Evolutionary conservation across 2,329 filamentous ascomycete genomes (phyloP).

Genomic region (Fusarium miscanthi): DNA sequence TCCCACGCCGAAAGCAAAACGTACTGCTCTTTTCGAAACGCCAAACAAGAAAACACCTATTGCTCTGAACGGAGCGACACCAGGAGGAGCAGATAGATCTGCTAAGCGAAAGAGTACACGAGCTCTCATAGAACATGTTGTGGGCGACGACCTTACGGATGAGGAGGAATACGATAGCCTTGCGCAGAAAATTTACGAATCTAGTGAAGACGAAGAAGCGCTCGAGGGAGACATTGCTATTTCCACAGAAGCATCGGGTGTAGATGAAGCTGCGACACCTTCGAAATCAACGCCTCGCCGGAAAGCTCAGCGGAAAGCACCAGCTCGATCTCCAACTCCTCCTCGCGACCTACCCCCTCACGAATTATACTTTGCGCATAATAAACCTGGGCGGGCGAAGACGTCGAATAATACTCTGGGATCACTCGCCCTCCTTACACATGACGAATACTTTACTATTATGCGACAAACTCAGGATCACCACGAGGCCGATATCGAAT

Average conservation of each 20-base stretch:
- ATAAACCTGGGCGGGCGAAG: slow-evolving; percentile 81
- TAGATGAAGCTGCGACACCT: slow-evolving; percentile 55
- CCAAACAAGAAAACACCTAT: slow-evolving; percentile 50
- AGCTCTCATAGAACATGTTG: slow-evolving; percentile 77
- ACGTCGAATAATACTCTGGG: slow-evolving; percentile 89
- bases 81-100: slow-evolving; percentile 83
- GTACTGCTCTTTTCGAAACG: slow-evolving; percentile 51
- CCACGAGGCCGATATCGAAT: slow-evolving; percentile 76
- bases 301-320: slow-evolving; percentile 45
- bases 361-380: slow-evolving; percentile 94
- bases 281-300: slow-evolving; percentile 56
- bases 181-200: slow-evolving; percentile 74
- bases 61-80: slow-evolving; percentile 61
- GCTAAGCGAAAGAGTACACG: slow-evolving; percentile 87
- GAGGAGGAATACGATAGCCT: slow-evolving; percentile 79
- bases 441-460: slow-evolving; percentile 87
- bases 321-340: slow-evolving; percentile 75
- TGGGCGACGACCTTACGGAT: slow-evolving; percentile 72
- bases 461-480: slow-evolving; percentile 73
- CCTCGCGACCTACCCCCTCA: slow-evolving; percentile 85
- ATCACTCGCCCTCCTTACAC: slow-evolving; percentile 80
- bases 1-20: slow-evolving; percentile 53
- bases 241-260: slow-evolving; percentile 16
- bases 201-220: slow-evolving; percentile 63
- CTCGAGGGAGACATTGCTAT: slow-evolving; percentile 38